Evolutionary conservation across 139 green algal species (phyloP), one percentile per base, ranked within the genome.

Genomic region (Chlamydomonas sp.): DNA sequence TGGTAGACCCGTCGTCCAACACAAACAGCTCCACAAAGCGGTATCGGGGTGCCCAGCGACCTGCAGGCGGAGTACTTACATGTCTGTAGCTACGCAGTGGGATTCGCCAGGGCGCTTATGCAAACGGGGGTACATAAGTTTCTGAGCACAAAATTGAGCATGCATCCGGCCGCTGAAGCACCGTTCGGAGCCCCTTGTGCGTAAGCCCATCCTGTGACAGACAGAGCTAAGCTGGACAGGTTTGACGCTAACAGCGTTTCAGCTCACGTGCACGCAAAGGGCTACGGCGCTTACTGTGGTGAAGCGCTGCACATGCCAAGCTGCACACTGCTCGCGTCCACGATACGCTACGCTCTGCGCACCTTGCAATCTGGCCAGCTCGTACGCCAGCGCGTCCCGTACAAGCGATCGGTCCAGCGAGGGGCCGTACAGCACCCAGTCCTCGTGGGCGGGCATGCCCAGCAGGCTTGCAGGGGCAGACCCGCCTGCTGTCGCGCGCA

Each of bases 1-100:
- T 2, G 1, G 2, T 0, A 12, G 64, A 15, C 3, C 84, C 84
- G 66, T 83, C 84, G 63, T 83, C 76, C 63, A 88, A 63, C 84
- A 88, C 64, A 62, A 78, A 88, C 76, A 88, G 63, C 84, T 88
- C 84, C 84, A 88, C 75, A 18, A 88, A 88, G 0, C 15, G n/a
- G 12, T 4, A 63, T 9, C 66, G 84, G 17, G 84, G 77, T 0
- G 84, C 84, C 84, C 84, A 88, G 68, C 64, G 76, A 49, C 84
- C 84, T 88, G 12, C 31, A 49, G 31, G 31, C 31, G 31, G 31
- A 69, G 64, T 12, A 12, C 64, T 12, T 12, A 69, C 8, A 12
- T 9, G 64, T 9, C 64, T 9, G 64, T 9, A 12, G 64, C 8
- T 12, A 9, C 8, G 64, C 64, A 69, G 10, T 9, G 64, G 8